Evolutionary conservation across 768 basidiomycete genomes (phyloP).

Genomic region (Calocybe cyanea): DNA sequence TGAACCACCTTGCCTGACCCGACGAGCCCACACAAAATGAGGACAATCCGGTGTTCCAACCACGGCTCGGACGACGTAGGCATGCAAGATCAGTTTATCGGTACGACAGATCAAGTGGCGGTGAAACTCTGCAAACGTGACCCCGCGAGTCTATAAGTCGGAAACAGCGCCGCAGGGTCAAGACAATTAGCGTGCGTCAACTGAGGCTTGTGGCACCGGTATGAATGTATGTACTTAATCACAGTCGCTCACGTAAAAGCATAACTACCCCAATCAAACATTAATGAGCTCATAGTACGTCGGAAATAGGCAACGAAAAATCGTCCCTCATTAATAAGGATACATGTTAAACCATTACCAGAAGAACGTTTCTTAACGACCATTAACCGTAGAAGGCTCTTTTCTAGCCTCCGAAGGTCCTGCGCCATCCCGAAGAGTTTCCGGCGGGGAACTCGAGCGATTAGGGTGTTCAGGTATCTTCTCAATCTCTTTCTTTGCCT

Average conservation of each 20-base stretch:
- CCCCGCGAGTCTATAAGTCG: too few species aligned
- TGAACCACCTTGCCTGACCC: constrained; percentile 66
- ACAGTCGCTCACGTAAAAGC: too few species aligned
- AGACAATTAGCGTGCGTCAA: too few species aligned
- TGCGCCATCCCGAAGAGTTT: constrained; percentile 26
- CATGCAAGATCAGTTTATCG: not conserved
- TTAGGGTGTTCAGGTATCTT: constrained; percentile 93
- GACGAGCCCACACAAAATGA: constrained; percentile 72
- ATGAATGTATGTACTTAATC: too few species aligned
- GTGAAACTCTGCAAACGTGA: not conserved
- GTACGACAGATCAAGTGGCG: not conserved
- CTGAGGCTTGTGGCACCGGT: too few species aligned
- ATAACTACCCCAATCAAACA: too few species aligned
- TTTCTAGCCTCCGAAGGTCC: constrained; percentile 43
- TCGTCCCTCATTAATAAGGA: constrained; percentile 10
- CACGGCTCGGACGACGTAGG: constrained; percentile 17
- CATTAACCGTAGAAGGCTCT: constrained; percentile 74
- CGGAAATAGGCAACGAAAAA: not conserved
- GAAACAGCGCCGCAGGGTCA: too few species aligned
- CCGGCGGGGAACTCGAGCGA: constrained; percentile 42
- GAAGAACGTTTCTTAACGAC: constrained; percentile 30
- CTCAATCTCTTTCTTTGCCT: constrained; percentile 87
- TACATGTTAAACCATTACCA: constrained; percentile 12
- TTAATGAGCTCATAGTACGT: too few species aligned
- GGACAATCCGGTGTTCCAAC: constrained; percentile 44